Conservation (phyloP, 2,329 filamentous ascomycete species). For the Aspergillus neoniger region DNA sequence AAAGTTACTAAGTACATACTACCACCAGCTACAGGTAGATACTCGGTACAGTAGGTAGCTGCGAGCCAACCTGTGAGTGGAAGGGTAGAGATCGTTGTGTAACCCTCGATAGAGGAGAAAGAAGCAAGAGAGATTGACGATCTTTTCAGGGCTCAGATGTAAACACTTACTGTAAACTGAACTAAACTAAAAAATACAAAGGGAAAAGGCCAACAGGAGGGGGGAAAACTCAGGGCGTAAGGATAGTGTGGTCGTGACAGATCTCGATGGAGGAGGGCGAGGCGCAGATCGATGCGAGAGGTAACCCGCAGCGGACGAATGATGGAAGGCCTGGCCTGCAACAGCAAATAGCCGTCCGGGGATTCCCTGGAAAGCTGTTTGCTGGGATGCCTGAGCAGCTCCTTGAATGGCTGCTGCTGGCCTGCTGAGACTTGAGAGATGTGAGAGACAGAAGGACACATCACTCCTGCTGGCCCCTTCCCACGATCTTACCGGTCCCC, state of each 20-base stretch:
- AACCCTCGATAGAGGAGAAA: not conserved
- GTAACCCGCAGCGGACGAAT: not conserved
- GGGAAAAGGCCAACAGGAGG: slow-evolving; percentile 6
- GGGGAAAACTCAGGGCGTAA: not conserved
- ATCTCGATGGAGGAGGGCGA: slow-evolving; percentile 18
- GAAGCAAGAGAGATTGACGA: not conserved
- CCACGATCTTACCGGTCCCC: not conserved
- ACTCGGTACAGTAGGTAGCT: no score
- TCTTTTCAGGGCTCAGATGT: not conserved
- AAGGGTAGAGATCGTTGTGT: not conserved
- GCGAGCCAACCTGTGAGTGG: no score
- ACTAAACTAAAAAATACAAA: not conserved
- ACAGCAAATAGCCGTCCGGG: slow-evolving; percentile 6
- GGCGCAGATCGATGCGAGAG: slow-evolving; percentile 13
- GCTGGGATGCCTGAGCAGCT: slow-evolving; percentile 4
- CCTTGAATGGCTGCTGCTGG: slow-evolving; percentile 1
- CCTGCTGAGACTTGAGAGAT: not conserved
- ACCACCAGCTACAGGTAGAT: no score
- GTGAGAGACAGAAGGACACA: not conserved
- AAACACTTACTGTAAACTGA: not conserved
- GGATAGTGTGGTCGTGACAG: slow-evolving; percentile 12
- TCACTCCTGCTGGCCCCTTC: not conserved
- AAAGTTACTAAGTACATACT: no score
- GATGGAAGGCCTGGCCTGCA: not conserved
- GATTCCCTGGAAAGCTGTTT: slow-evolving; percentile 7